These are phyloP conservation scores for Primulina huaijiensis DNA, from an alignment of 257 asterid genomes.

Conservation along the genomic window DNA sequence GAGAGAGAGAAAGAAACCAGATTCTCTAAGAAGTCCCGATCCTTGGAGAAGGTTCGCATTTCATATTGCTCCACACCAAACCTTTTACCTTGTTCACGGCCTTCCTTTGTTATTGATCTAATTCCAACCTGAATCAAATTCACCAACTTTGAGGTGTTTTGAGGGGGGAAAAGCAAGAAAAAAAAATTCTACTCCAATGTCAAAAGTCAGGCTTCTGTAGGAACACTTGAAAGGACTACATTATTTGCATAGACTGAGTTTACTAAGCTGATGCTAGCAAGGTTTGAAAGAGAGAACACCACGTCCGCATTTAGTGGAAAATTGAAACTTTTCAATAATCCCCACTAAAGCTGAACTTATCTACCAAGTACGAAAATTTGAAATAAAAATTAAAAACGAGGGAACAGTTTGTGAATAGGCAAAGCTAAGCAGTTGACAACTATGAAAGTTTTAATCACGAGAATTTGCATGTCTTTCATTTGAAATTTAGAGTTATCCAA, in stretches of 20 bases:
- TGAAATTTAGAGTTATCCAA: not conserved
- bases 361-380: no score
- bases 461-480: not conserved
- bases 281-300: not conserved
- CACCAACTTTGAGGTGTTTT: conserved; percentile 6
- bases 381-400: not conserved
- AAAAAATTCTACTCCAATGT: not conserved
- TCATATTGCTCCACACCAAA: conserved; percentile 98
- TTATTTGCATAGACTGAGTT: conserved; percentile 6
- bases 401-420: conserved; percentile 1
- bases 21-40: conserved; percentile 68
- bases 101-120: conserved; percentile 90
- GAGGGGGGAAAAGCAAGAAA: not conserved
- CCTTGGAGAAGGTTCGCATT: conserved; percentile 89
- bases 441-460: not conserved
- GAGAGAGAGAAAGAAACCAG: conserved; percentile 49
- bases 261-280: not conserved
- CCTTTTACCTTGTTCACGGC: conserved; percentile 94
- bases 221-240: conserved; percentile 2
- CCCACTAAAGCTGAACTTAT: not conserved
- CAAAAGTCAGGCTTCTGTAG: not conserved
- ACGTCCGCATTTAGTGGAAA: conserved; percentile 2
- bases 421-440: not conserved
- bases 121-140: conserved; percentile 77
- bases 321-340: not conserved